Evolutionary conservation across 495 filamentous ascomycete species (phyloP).

Genomic region (Immersiella caudata): DNA sequence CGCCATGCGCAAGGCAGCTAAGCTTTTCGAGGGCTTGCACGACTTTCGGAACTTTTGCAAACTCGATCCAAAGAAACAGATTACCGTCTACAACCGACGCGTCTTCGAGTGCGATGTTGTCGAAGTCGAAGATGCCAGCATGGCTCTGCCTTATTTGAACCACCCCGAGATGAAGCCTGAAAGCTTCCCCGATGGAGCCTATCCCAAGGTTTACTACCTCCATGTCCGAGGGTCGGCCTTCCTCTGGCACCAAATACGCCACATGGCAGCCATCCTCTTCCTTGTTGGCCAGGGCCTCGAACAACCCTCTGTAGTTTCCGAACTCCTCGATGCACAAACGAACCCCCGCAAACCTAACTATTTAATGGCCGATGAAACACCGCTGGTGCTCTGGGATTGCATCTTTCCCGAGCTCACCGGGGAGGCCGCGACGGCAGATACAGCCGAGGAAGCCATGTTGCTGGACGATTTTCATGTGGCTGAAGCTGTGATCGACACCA

Average conservation of each 20-base stretch:
- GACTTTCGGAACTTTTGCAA: slow-evolving; percentile 99
- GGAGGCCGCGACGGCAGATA: neutral
- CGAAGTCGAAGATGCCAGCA: slow-evolving; percentile 56
- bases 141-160: slow-evolving; percentile 48
- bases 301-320: slow-evolving; percentile 65
- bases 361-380: slow-evolving; percentile 84
- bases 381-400: slow-evolving; percentile 94
- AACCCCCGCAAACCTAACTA: slow-evolving; percentile 78
- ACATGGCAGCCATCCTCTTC: slow-evolving; percentile 87
- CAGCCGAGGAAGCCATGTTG: slow-evolving; percentile 21
- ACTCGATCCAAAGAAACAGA: slow-evolving; percentile 81
- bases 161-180: slow-evolving; percentile 18
- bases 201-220: slow-evolving; percentile 80
- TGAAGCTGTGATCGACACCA: slow-evolving; percentile 38
- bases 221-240: slow-evolving; percentile 89
- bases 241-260: slow-evolving; percentile 95
- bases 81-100: slow-evolving; percentile 74
- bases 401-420: slow-evolving; percentile 64
- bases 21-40: slow-evolving; percentile 75
- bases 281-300: slow-evolving; percentile 90
- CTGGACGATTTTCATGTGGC: slow-evolving; percentile 37
- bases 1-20: slow-evolving; percentile 81
- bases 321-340: slow-evolving; percentile 70
- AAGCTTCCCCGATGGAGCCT: neutral
- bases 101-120: slow-evolving; percentile 79